Percentiles rank a stretch among this genome's conserved stretches.
Evolutionary conservation across 345 rosid genomes (phyloP).

Genomic region (Lenwebbia sp.): DNA sequence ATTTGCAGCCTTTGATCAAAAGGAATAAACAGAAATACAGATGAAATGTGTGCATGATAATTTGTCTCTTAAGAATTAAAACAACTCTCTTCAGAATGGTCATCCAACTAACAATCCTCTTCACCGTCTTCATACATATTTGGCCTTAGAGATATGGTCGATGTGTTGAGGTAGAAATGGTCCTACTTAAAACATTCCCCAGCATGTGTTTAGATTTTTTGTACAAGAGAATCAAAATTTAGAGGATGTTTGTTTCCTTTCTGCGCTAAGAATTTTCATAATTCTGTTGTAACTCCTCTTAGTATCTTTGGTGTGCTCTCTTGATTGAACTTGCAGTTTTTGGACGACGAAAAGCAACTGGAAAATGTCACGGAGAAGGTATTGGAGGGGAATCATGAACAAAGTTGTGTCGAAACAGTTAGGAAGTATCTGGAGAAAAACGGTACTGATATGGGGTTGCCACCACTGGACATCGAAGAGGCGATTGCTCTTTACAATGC

Average conservation of each 20-base stretch:
- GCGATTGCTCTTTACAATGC: constrained; percentile 42
- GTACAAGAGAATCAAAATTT: not conserved
- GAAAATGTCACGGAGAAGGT: constrained; percentile 22
- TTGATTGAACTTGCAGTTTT: constrained; percentile 36
- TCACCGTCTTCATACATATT: not conserved
- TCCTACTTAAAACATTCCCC: not conserved
- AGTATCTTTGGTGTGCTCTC: not conserved
- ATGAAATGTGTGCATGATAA: not conserved
- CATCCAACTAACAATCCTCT: not conserved
- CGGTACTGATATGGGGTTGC: constrained; percentile 63
- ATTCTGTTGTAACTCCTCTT: not conserved
- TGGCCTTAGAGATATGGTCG: not conserved
- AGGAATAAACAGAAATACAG: not conserved
- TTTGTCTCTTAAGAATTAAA: not conserved
- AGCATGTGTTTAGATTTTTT: not conserved
- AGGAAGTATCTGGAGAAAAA: constrained; percentile 39
- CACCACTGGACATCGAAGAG: constrained; percentile 53
- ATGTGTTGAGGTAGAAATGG: not conserved
- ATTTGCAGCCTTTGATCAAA: not conserved
- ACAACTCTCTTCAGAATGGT: not conserved
- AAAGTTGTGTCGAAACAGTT: constrained; percentile 14
- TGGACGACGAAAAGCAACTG: constrained; percentile 40
- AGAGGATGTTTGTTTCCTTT: not conserved
- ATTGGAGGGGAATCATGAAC: constrained; percentile 9
- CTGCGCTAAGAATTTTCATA: not conserved